Conservation (phyloP, 1,284 basidiomycete species). For the Lentinula novae-zelandiae region DNA sequence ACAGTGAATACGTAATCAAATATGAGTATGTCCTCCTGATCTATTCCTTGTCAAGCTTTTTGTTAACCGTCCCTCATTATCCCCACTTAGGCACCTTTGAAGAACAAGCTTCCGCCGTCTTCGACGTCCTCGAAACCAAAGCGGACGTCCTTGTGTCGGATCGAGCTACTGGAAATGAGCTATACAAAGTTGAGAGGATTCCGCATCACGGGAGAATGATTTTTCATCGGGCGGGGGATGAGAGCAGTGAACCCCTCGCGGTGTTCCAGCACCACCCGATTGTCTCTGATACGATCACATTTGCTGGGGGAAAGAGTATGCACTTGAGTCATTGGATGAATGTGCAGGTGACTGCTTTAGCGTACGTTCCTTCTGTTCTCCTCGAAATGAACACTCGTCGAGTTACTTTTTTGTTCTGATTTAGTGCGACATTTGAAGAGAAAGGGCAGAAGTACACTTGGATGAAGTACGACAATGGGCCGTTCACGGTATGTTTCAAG, state of each 20-base stretch:
- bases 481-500: background rate
- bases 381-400: background rate
- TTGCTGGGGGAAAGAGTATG: background rate
- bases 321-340: background rate
- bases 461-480: constrained; percentile 3
- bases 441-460: constrained; percentile 2
- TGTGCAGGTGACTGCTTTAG: background rate
- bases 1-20: background rate
- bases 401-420: background rate
- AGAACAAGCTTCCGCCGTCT: background rate
- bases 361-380: background rate
- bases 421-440: background rate
- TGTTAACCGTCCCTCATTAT: background rate
- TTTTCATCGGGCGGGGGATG: background rate
- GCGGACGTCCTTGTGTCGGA: background rate
- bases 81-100: background rate
- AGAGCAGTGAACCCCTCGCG: background rate
- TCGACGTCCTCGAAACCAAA: background rate
- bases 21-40: background rate
- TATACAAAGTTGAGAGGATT: background rate
- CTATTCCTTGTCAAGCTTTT: background rate
- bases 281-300: background rate
- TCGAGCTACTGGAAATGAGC: background rate
- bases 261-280: background rate
- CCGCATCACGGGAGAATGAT: background rate